phyloP scores from a whole-genome alignment of 139 green algal genomes.

The Auxenochlorella pyrenoidosa region DNA sequence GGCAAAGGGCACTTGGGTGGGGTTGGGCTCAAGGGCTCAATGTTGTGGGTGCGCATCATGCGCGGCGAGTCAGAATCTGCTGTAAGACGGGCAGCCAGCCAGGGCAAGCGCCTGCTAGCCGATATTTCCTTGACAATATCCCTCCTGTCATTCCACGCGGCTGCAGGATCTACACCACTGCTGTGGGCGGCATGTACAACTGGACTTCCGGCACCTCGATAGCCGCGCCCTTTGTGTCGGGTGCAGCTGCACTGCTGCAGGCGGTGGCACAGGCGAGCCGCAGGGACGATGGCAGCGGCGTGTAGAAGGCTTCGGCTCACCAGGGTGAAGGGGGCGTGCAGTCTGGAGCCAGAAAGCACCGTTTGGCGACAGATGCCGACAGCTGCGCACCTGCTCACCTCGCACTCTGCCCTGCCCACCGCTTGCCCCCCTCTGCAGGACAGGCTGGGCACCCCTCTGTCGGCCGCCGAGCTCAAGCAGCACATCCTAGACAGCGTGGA shows the following conservation, averaged over 20 bases:
- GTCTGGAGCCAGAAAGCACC: too few relatives aligned
- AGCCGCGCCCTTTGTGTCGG: slow-evolving; percentile 22
- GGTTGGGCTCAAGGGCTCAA: too few relatives aligned
- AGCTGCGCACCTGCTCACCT: background rate
- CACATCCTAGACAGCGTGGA: background rate
- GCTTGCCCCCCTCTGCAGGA: background rate
- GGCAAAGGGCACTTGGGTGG: background rate
- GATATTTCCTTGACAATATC: background rate
- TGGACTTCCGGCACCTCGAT: slow-evolving; percentile 29
- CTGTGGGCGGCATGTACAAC: slow-evolving; percentile 1
- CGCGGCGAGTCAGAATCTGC: too few relatives aligned
- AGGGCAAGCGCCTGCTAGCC: background rate
- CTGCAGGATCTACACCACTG: slow-evolving; percentile 27
- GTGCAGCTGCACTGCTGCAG: slow-evolving; percentile 23
- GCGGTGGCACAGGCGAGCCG: background rate
- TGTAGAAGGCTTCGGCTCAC: too few relatives aligned
- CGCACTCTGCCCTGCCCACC: background rate
- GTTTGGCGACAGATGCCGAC: background rate
- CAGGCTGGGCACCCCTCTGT: slow-evolving; percentile 3
- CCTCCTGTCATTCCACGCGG: background rate
- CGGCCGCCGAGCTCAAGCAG: background rate
- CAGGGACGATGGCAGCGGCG: background rate
- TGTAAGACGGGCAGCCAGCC: too few relatives aligned
- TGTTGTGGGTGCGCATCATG: too few relatives aligned
- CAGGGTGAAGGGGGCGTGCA: too few relatives aligned